Base-by-base conservation (phyloP, 1,284 basidiomycete species). In the Apiotrichum veenhuisii region DNA sequence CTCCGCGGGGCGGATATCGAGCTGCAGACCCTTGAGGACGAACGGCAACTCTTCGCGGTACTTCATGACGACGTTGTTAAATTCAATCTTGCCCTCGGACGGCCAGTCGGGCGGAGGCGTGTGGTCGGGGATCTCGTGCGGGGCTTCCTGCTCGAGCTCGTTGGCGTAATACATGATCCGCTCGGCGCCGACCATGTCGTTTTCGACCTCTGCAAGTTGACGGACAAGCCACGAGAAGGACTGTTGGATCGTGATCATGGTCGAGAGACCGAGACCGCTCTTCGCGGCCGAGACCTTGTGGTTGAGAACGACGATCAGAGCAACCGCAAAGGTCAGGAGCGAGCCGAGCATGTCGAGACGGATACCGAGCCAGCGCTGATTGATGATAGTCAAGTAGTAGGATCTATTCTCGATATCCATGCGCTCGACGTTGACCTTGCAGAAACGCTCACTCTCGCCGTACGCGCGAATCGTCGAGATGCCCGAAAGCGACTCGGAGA, bases 141-240 rank as follows among this genome's bases (percentile, higher is more conserved):
- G 81, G 0, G 88, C 83, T 73, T 95, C 92, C 72, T 90, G 87
- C 66, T 89, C 87, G 27, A 91, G 75, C 48, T 83, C 80, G 34
- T 82, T 82, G 33, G 87, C 85, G 66, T 95, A 95, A 55, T 73
- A 64, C 66, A 73, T 67, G 50, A 92, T 81, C 45, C 89, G 85
- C 74, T 95, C 91, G 5, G 92, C 89, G 25, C 87, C 86, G 72
- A 92, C 92, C 87, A 94, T 92, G 74, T 93, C 84, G 72, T 94
- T 93, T 75, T 94, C 89, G 17, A 91, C 85, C 69, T 92, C 88
- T 4, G 88, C 88, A 50, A 82, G 82, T 72, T 93, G 90, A 23
- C 89, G 84, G 47, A 93, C 85, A 69, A 91, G 82, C 87, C 85
- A 91, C 17, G 87, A 85, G 67, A 93, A 91, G 0, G 83, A 74